phyloP scores from a whole-genome alignment of 2,329 filamentous ascomycete genomes.

The Anisogramma anomala region DNA sequence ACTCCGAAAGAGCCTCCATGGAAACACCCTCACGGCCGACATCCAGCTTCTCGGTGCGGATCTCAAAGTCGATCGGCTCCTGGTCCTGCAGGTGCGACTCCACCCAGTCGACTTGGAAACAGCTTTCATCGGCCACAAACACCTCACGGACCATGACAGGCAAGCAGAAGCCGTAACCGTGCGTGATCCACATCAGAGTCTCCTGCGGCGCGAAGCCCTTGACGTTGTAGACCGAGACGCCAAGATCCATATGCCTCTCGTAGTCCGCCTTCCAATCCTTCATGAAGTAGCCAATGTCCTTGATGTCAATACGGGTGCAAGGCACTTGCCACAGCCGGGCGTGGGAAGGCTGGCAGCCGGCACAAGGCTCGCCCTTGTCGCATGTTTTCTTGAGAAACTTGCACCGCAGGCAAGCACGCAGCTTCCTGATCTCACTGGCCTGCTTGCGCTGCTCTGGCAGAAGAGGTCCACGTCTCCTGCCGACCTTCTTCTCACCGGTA shows the following conservation, averaged over 20 bases:
- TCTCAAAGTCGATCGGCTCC: slow-evolving; percentile 69
- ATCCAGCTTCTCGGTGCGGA: slow-evolving; percentile 78
- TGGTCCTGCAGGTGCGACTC: slow-evolving; percentile 60
- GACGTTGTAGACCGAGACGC: slow-evolving; percentile 88
- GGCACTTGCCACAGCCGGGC: slow-evolving; percentile 94
- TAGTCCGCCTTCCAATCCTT: slow-evolving; percentile 99
- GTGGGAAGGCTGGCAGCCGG: slow-evolving; percentile 89
- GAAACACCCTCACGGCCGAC: slow-evolving; percentile 84
- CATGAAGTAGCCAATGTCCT: slow-evolving; percentile 97
- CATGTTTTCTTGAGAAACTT: slow-evolving; percentile 99
- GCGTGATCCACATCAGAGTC: slow-evolving; percentile 78
- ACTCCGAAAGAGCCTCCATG: slow-evolving; percentile 69
- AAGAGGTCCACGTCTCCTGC: slow-evolving; percentile 78
- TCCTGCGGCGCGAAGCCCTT: slow-evolving; percentile 66
- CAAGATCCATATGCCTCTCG: slow-evolving; percentile 75
- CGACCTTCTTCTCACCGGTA: slow-evolving; percentile 78
- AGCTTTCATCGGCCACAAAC: slow-evolving; percentile 81
- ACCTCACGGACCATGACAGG: slow-evolving; percentile 91
- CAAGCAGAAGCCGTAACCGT: slow-evolving; percentile 87
- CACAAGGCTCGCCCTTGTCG: slow-evolving; percentile 93
- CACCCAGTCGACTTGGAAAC: slow-evolving; percentile 88
- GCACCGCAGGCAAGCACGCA: slow-evolving; percentile 86
- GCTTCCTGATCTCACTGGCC: slow-evolving; percentile 90
- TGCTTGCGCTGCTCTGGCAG: slow-evolving; percentile 91
- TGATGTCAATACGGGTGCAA: slow-evolving; percentile 96